Percentiles rank a stretch among this genome's conserved stretches.
Evolutionary conservation across 1,284 basidiomycete genomes (phyloP).

Genomic region (Phenoliferia sp.): DNA sequence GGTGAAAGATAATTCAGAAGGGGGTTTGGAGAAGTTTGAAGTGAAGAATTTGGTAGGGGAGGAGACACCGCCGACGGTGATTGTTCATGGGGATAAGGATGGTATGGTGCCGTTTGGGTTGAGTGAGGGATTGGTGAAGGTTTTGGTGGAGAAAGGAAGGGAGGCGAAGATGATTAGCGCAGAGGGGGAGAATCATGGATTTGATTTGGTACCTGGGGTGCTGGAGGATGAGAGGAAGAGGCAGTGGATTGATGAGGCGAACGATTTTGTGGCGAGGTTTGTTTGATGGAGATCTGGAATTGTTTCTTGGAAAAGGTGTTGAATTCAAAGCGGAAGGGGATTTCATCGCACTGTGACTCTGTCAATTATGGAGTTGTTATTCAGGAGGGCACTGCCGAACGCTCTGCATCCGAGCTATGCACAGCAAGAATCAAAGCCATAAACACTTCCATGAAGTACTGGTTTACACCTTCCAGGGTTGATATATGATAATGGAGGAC

Average conservation of each 20-base stretch:
- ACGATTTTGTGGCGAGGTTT: slow-evolving; percentile 20
- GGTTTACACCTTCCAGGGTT: too few species aligned
- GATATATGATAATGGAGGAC: too few species aligned
- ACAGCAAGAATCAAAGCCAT: too few species aligned
- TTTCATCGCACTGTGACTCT: too few species aligned
- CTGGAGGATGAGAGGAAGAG: slow-evolving; percentile 1
- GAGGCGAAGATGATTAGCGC: slow-evolving; percentile 9
- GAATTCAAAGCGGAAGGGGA: too few species aligned
- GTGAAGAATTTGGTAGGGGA: slow-evolving; percentile 6
- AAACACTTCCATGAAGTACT: too few species aligned
- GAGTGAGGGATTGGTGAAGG: slow-evolving; percentile 9
- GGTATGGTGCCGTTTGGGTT: slow-evolving; percentile 16
- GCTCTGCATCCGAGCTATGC: too few species aligned
- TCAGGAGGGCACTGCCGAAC: too few species aligned
- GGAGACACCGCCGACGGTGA: slow-evolving; percentile 15
- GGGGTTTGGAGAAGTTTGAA: slow-evolving; percentile 6
- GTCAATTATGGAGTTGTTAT: too few species aligned
- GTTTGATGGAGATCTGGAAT: too few species aligned
- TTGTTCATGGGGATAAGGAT: slow-evolving; percentile 18
- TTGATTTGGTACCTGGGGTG: slow-evolving; percentile 19
- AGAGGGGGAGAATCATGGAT: slow-evolving; percentile 20
- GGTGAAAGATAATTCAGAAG: neutral
- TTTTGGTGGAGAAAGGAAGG: slow-evolving; percentile 5
- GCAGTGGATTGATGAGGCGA: slow-evolving; percentile 11
- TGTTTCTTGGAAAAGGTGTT: too few species aligned